Conservation (phyloP, 306 rosid species). For the Dryas drummondii region DNA sequence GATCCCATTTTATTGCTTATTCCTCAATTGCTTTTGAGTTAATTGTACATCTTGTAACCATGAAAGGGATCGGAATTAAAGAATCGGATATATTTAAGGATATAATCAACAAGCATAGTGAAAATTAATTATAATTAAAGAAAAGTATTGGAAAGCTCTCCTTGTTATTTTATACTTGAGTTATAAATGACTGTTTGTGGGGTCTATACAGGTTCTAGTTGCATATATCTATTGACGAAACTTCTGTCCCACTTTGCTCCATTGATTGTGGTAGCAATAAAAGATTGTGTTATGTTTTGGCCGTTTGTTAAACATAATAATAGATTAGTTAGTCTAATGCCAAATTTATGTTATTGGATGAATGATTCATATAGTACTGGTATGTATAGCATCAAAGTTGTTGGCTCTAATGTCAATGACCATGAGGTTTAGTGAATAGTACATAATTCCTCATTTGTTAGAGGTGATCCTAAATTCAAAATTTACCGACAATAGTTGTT, state of each 20-base stretch:
- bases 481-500: too few species aligned
- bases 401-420: too few species aligned
- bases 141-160: neutral
- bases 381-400: too few species aligned
- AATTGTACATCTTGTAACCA: slow-evolving; percentile 24
- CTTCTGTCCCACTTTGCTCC: neutral
- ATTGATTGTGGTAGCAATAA: neutral
- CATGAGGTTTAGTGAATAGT: too few species aligned
- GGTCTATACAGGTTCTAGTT: neutral
- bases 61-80: neutral
- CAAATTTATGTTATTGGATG: neutral
- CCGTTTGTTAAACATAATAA: neutral
- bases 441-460: too few species aligned
- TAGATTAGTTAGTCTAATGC: neutral
- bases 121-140: neutral
- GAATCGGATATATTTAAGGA: too few species aligned
- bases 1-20: neutral
- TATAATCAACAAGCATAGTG: neutral
- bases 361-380: too few species aligned
- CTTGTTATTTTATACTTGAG: neutral
- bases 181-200: neutral
- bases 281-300: neutral
- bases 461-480: too few species aligned
- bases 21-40: neutral
- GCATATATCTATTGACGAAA: neutral